Evolutionary conservation across 2,329 filamentous ascomycete genomes (phyloP).

Genomic region (Aspergillus sp.): DNA sequence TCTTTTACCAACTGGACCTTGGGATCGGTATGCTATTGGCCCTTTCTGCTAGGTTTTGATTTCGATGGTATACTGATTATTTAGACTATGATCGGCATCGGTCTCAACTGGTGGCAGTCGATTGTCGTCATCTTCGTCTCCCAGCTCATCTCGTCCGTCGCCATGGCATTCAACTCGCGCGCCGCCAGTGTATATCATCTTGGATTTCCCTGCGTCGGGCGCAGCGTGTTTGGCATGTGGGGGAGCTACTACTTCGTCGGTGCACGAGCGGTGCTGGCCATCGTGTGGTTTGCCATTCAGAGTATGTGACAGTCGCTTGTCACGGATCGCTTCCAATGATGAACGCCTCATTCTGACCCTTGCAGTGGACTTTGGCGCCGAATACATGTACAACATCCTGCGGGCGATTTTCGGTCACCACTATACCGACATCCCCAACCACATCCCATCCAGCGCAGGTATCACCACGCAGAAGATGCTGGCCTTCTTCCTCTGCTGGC

Average conservation of each 20-base stretch:
- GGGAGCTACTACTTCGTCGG: conserved; percentile 48
- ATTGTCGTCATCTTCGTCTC: conserved; percentile 47
- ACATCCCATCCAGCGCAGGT: conserved; percentile 26
- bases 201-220: conserved; percentile 43
- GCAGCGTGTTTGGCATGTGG: conserved; percentile 47
- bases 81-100: conserved; percentile 7
- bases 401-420: conserved; percentile 36
- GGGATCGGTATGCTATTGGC: background rate
- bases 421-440: conserved; percentile 32
- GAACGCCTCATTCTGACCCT: conserved; percentile 3
- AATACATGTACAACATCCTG: conserved; percentile 26
- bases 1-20: conserved; percentile 13
- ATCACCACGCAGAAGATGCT: conserved; percentile 40
- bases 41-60: no score
- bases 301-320: conserved; percentile 17
- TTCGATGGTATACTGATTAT: background rate
- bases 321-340: background rate
- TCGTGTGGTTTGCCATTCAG: conserved; percentile 43
- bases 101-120: conserved; percentile 14
- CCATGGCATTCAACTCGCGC: conserved; percentile 50
- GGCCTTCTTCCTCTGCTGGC: conserved; percentile 44
- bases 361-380: conserved; percentile 16
- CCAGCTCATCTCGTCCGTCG: conserved; percentile 45
- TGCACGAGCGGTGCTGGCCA: conserved; percentile 43
- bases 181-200: conserved; percentile 47